phyloP scores from a whole-genome alignment of 306 rosid genomes.

The Sechiopsis laciniata region DNA sequence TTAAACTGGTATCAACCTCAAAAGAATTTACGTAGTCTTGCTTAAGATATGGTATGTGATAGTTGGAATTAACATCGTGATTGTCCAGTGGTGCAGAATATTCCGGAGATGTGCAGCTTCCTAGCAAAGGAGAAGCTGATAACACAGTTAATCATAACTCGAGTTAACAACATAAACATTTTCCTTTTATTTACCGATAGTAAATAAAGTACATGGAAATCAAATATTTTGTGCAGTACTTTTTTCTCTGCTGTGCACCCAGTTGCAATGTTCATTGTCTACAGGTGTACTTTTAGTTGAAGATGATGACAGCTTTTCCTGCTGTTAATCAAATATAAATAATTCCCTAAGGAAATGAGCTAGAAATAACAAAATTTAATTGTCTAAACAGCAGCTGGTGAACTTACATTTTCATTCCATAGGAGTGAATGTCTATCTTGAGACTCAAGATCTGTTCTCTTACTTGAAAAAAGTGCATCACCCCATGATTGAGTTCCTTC shows the following conservation, averaged over 20 bases:
- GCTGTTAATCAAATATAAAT: constrained; percentile 22
- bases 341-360: too few relatives aligned
- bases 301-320: constrained; percentile 41
- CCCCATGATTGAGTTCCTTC: constrained; percentile 47
- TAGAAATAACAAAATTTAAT: too few relatives aligned
- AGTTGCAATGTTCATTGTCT: constrained; percentile 37
- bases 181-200: neutral
- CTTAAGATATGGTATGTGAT: constrained; percentile 33
- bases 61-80: constrained; percentile 38
- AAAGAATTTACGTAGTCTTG: constrained; percentile 44
- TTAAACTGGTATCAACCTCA: constrained; percentile 43
- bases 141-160: constrained; percentile 34
- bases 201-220: constrained; percentile 14
- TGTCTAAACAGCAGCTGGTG: neutral
- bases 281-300: constrained; percentile 34
- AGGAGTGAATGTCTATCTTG: constrained; percentile 32
- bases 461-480: constrained; percentile 40
- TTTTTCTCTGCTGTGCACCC: constrained; percentile 37
- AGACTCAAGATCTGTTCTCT: constrained; percentile 29
- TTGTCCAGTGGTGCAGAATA: constrained; percentile 35
- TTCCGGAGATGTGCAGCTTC: constrained; percentile 31
- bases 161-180: constrained; percentile 13
- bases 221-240: constrained; percentile 41
- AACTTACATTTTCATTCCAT: constrained; percentile 52
- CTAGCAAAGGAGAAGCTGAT: constrained; percentile 41